A percentile compares a stretch with the other conserved stretches of the same genome.
Evolutionary conservation across 306 rosid genomes (phyloP).

Genomic region (Hippophae rhamnoides): DNA sequence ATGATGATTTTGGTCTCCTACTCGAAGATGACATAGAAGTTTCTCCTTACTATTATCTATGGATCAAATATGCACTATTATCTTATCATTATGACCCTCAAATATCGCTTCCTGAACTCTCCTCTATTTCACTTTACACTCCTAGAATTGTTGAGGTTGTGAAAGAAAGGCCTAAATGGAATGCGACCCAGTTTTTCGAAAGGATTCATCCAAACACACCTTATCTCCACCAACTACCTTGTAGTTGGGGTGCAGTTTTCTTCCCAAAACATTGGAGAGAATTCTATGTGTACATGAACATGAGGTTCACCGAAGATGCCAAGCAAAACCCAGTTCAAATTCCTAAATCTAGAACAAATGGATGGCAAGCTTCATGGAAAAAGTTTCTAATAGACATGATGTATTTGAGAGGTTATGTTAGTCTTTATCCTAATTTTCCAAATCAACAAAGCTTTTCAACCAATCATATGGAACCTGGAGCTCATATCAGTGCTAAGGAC

Average conservation of each 20-base stretch:
- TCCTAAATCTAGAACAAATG: slow-evolving; percentile 86
- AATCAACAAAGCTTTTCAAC: slow-evolving; percentile 88
- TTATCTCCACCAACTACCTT: slow-evolving; percentile 85
- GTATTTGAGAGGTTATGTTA: slow-evolving; percentile 91
- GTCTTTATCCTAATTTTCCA: slow-evolving; percentile 88
- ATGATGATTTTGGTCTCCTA: slow-evolving; percentile 74
- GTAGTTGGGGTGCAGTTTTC: slow-evolving; percentile 97
- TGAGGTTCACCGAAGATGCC: slow-evolving; percentile 79
- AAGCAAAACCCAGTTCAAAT: slow-evolving; percentile 85
- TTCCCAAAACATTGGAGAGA: slow-evolving; percentile 99
- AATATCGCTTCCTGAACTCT: slow-evolving; percentile 69
- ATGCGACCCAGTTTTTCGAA: slow-evolving; percentile 69
- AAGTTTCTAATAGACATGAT: slow-evolving; percentile 96
- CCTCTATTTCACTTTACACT: slow-evolving; percentile 89
- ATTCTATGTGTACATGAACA: slow-evolving; percentile 88
- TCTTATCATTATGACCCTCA: slow-evolving; percentile 87
- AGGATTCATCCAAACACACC: slow-evolving; percentile 76
- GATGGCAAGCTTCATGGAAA: slow-evolving; percentile 99
- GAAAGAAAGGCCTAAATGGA: slow-evolving; percentile 92
- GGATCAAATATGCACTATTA: slow-evolving; percentile 92
- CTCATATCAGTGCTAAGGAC: slow-evolving; percentile 83
- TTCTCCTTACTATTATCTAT: slow-evolving; percentile 83
- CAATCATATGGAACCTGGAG: slow-evolving; percentile 99
- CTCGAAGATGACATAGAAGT: slow-evolving; percentile 94
- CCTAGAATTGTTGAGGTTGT: slow-evolving; percentile 87